These are phyloP conservation scores for Inga leiocalycina DNA, from an alignment of 306 rosid species.

Conservation along the genomic window DNA sequence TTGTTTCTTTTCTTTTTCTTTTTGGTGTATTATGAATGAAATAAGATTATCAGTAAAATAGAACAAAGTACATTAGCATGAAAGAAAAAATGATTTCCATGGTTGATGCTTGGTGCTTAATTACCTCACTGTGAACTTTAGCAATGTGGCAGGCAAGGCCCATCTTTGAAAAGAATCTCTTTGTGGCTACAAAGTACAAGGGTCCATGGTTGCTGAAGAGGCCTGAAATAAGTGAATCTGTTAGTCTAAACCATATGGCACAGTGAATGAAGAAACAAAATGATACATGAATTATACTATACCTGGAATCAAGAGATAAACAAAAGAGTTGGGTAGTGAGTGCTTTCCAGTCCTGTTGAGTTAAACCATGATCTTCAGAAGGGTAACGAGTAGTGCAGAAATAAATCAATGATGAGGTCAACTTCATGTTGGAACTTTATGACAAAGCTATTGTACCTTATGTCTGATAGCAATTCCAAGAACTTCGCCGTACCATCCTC, in stretches of 20 bases:
- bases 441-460: conserved; percentile 52
- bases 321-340: conserved; percentile 69
- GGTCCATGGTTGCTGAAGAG: conserved; percentile 89
- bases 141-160: conserved; percentile 90
- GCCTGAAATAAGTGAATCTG: conserved; percentile 50
- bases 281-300: conserved; percentile 30
- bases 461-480: conserved; percentile 71
- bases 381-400: background rate
- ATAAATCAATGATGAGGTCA: background rate
- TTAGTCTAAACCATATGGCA: conserved; percentile 12
- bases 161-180: conserved; percentile 86
- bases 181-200: conserved; percentile 78
- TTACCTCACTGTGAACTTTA: conserved; percentile 85
- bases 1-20: background rate
- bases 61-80: background rate
- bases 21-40: background rate
- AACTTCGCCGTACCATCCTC: conserved; percentile 79
- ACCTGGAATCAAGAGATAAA: conserved; percentile 86
- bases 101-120: background rate
- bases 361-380: conserved; percentile 11
- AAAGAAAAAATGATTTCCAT: background rate
- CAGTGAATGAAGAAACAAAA: background rate
- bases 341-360: conserved; percentile 68
- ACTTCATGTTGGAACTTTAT: conserved; percentile 11
- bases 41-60: background rate